These are phyloP conservation scores for Apiospora marii DNA, from an alignment of 2,329 filamentous ascomycete genomes.

Conservation along the genomic window DNA sequence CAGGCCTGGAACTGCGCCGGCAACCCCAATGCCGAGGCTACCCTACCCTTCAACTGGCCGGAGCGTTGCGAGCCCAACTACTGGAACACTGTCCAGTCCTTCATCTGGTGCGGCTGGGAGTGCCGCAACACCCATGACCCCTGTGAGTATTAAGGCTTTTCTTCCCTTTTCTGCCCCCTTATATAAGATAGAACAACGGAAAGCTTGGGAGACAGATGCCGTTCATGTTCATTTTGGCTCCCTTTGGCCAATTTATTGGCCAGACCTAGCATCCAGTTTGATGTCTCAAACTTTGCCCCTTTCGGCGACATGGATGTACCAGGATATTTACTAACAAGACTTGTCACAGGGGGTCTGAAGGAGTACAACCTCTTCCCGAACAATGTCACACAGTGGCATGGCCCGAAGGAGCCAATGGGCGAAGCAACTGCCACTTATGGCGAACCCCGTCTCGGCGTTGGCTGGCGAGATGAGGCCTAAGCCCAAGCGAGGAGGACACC, in stretches of 20 bases:
- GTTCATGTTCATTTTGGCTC: neutral
- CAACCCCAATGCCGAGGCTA: neutral
- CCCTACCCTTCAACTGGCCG: slow-evolving; percentile 33
- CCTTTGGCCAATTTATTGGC: neutral
- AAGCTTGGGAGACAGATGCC: neutral
- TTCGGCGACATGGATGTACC: neutral
- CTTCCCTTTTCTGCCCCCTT: neutral
- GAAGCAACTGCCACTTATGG: neutral
- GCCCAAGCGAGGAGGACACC: neutral
- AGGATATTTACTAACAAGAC: neutral
- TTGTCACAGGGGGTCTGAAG: neutral
- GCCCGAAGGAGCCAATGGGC: neutral
- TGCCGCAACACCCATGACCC: slow-evolving; percentile 34
- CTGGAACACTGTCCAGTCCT: slow-evolving; percentile 31
- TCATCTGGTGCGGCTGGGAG: slow-evolving; percentile 39
- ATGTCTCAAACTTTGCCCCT: neutral
- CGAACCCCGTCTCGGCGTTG: neutral
- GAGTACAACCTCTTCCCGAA: neutral
- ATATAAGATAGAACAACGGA: neutral
- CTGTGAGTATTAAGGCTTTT: neutral
- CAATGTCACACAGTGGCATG: neutral
- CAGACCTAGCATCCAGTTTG: neutral
- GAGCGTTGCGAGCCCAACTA: slow-evolving; percentile 33
- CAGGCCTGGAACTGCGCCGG: slow-evolving; percentile 32
- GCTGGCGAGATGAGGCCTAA: neutral